Evolutionary conservation across 176 grass and related monocot genomes (phyloP), one percentile per base, ranked within the genome.

Genomic region (Poa pratensis): DNA sequence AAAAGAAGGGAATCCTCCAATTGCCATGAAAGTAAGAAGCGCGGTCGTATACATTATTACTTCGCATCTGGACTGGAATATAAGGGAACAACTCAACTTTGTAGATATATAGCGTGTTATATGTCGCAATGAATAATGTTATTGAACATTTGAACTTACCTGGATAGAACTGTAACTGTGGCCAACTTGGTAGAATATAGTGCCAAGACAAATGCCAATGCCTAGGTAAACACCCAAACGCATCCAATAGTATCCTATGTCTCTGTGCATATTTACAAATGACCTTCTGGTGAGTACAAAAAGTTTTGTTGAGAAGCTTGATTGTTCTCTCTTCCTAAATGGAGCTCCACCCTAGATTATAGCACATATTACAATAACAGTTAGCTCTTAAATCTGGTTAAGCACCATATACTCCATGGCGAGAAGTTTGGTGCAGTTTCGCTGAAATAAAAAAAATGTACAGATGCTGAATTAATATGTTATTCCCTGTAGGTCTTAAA

Each of bases 191-290:
- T 88, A 85, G 71, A 85, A 91, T 19, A 88, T 85, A 10, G 86
- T 91, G 85, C 90, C 90, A n/a, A 91, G 19, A 77, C 90, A 91
- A 71, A 82, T 2, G 27, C 90, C 69, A 26, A 88, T 81, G 22
- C 54, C 76, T 7, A 88, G 1, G 46, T 82, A 91, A 34, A 88
- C 14, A 10, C 71, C 90, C 77, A 91, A 77, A 39, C 90, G 86
- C 81, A 91, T 84, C 90, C 89, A 91, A 54, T 91, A 91, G 13
- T 91, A 91, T 39, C 89, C 89, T 23, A 91, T 74, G 3, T 88
- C 89, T 51, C 89, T 87, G 51, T 91, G 81, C 89, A 91, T 91
- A 30, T 91, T 91, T 35, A 91, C 0, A 34, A 91, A 91, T 28
- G 89, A 91, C 54, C 89, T 91, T 69, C 43, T 91, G 12, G 78